Base-by-base conservation (phyloP, 179 eudicot genomes). In the Spinacia oleracea region DNA sequence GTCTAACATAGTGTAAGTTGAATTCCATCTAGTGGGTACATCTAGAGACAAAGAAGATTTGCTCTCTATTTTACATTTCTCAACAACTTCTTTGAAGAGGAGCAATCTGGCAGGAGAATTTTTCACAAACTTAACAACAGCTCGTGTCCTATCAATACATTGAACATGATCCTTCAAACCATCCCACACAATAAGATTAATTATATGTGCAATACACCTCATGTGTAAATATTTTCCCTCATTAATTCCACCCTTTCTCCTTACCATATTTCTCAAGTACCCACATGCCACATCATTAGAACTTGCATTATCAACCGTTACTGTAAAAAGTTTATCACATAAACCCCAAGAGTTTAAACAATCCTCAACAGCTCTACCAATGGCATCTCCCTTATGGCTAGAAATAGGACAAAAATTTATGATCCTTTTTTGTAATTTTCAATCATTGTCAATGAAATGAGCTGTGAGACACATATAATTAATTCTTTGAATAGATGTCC, bases 391-490 rank as follows among this genome's bases (percentile, higher is more conserved):
- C n/a, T 58, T n/a, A 6, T 58, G 29, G 23, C 29, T 58, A 6
- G 29, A 58, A n/a, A 58, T 58, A n/a, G 63, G 23, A 58, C 29
- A 58, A 58, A 58, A 58, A 5, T 16, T 58, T 21, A n/a, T 58
- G 12, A 58, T 58, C 9, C 5, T 58, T n/a, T 56, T 58, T 20
- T 58, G 63, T 9, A 58, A 58, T 58, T n/a, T 58, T 20, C 63
- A 23, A 58, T 58, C 63, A 58, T 58, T 58, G 11, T 58, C 63
- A 58, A 23, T 58, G 4, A 56, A 56, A 9, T 56, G 62, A 21
- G 38, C 34, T 9, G 38, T 70, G 32, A 70, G 56, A 70, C 73
- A 6, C 53, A n/a, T 45, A 11, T 70, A 42, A 70, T 70, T 58
- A 7, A 45, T 70, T 23, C 21, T 25, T 45, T 70, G 35, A 1